Evolutionary conservation across 306 rosid genomes (phyloP), one percentile per base, ranked within the genome.

Genomic region (Cyamopsis tetragonoloba): DNA sequence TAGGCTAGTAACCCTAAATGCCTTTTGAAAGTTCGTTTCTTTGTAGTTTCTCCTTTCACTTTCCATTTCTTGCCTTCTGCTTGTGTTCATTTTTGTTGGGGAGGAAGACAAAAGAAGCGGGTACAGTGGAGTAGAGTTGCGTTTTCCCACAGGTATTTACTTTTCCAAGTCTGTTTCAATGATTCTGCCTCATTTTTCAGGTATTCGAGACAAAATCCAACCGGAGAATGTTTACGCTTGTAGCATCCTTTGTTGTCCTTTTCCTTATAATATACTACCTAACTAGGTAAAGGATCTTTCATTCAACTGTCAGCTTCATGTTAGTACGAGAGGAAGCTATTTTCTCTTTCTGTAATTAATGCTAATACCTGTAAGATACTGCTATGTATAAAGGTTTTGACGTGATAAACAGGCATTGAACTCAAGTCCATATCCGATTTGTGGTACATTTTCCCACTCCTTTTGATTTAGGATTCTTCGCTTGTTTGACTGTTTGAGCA

Each of bases 171-270:
- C 57, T 51, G 42, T 57, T 49, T 62, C 63, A 62, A 75, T 38
- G 30, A 54, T 35, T 13, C 34, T 4, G 57, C 73, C 68, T 68
- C 24, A 17, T 59, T 49, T 43, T 79, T 51, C 81, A 92, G 98
- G 96, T 92, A 47, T 89, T 92, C 11, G 98, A 92, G 85, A 86
- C 92, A 49, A 92, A 92, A 82, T 92, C 98, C 31, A 87, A 95
- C 80, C 76, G 84, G 75, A 83, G 90, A 79, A 87, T 92, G 98
- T 87, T 89, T 74, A 64, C 95, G 2, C 88, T 92, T 31, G 98
- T 87, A 41, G 92, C 85, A 57, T 88, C 95, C 11, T 92, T 89
- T 63, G 91, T 92, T 66, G 86, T 88, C 41, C 39, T 92, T 76
- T 92, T 92, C 78, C 90, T 92, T 20, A 73, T 92, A 38, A 77